These are phyloP conservation scores for Rhodamnia rubescens DNA, from an alignment of 345 rosid genomes.

Conservation along the genomic window DNA sequence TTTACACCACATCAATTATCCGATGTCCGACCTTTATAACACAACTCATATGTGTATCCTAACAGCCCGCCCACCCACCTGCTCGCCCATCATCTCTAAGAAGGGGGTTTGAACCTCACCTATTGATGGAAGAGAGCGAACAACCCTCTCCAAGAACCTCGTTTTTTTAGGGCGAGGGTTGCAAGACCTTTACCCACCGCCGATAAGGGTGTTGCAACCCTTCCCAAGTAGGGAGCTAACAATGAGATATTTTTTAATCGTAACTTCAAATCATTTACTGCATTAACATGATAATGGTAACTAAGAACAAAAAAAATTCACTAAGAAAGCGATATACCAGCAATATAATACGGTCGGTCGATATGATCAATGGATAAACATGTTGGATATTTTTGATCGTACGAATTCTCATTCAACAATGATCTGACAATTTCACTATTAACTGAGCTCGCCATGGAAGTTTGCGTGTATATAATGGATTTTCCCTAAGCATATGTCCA, in stretches of 20 bases:
- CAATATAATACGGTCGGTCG: not conserved
- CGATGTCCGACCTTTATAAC: no score
- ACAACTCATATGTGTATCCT: no score
- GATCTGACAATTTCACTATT: not conserved
- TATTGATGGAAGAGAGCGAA: not conserved
- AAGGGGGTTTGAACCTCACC: not conserved
- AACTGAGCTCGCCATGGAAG: not conserved
- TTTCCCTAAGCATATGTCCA: not conserved
- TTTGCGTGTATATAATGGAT: not conserved
- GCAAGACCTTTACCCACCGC: not conserved
- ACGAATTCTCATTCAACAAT: not conserved
- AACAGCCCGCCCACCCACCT: no score
- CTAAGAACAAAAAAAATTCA: not conserved
- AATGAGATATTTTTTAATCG: not conserved
- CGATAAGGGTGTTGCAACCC: not conserved
- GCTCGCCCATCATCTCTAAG: not conserved
- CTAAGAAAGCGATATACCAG: not conserved
- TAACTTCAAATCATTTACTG: not conserved
- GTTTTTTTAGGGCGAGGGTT: not conserved
- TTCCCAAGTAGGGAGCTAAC: not conserved
- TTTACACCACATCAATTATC: no score
- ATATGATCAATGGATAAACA: not conserved
- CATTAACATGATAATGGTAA: not conserved
- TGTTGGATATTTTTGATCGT: not conserved
- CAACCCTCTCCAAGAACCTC: not conserved